phyloP scores from a whole-genome alignment of 768 basidiomycete species.

The Tulasnella sp. region DNA sequence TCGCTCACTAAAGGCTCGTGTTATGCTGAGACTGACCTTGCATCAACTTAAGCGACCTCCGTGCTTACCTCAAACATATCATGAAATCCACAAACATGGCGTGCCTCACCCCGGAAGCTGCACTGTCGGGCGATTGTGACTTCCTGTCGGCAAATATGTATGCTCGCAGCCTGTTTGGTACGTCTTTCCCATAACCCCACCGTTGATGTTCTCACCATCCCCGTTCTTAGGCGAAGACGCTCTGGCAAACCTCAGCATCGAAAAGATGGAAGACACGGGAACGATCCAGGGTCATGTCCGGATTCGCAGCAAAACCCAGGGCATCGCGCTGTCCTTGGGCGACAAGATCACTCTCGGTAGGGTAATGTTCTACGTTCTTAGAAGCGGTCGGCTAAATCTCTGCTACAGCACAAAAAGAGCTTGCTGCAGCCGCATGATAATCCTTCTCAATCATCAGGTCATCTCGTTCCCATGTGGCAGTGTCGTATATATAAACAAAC shows the following conservation, averaged over 20 bases:
- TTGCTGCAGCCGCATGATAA: conserved; percentile 15
- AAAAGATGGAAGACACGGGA: conserved; percentile 71
- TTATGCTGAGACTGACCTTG: neutral
- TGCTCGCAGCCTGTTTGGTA: conserved; percentile 88
- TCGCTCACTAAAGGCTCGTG: neutral
- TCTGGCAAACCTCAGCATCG: conserved; percentile 89
- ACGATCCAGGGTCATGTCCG: conserved; percentile 88
- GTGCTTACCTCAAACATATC: conserved; percentile 86
- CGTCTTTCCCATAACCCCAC: conserved; percentile 34
- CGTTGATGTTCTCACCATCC: conserved; percentile 9
- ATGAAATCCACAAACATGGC: conserved; percentile 98
- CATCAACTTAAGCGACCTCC: conserved; percentile 57
- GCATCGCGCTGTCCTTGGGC: conserved; percentile 91
- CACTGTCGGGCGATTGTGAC: conserved; percentile 90
- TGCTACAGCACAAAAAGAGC: conserved; percentile 30
- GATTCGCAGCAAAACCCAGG: conserved; percentile 96
- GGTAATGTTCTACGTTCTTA: neutral
- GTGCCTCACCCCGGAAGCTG: conserved; percentile 84
- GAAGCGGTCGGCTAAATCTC: neutral
- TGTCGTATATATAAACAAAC: neutral
- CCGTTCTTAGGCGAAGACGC: conserved; percentile 80
- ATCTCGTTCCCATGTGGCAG: neutral
- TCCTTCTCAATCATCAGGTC: neutral
- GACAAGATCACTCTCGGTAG: conserved; percentile 71
- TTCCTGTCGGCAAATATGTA: conserved; percentile 97